phyloP scores from a whole-genome alignment of 768 basidiomycete genomes.

The Lactarius hengduanensis region DNA sequence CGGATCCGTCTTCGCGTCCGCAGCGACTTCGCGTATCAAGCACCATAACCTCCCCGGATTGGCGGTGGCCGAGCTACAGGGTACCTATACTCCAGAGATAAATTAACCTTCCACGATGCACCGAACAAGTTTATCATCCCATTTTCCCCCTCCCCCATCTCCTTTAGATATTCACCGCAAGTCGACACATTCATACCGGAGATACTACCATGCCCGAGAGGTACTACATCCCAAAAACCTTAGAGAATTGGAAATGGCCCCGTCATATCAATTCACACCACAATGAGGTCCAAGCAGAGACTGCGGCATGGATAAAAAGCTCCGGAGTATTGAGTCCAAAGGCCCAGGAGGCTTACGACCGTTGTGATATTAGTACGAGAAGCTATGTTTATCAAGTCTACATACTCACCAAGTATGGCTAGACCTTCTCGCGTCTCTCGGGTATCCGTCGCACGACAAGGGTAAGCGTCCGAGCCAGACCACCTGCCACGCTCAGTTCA shows the following conservation, averaged over 20 bases:
- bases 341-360: conserved; percentile 17
- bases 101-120: neutral
- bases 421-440: conserved; percentile 28
- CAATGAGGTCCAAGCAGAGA: conserved; percentile 17
- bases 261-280: conserved; percentile 27
- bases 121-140: neutral
- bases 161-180: neutral
- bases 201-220: neutral
- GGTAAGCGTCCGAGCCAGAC: neutral
- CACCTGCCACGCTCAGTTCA: neutral
- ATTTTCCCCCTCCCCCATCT: neutral
- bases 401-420: neutral
- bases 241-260: conserved; percentile 27
- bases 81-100: too few relatives aligned
- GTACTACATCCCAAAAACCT: conserved; percentile 10
- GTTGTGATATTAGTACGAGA: conserved; percentile 27
- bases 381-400: too few relatives aligned
- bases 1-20: too few relatives aligned
- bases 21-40: too few relatives aligned
- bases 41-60: too few relatives aligned
- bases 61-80: too few relatives aligned
- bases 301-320: conserved; percentile 18
- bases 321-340: conserved; percentile 21
- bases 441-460: conserved; percentile 21
- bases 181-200: neutral